Conservation (phyloP, 495 filamentous ascomycete genomes). For the Annulohypoxylon bovei region DNA sequence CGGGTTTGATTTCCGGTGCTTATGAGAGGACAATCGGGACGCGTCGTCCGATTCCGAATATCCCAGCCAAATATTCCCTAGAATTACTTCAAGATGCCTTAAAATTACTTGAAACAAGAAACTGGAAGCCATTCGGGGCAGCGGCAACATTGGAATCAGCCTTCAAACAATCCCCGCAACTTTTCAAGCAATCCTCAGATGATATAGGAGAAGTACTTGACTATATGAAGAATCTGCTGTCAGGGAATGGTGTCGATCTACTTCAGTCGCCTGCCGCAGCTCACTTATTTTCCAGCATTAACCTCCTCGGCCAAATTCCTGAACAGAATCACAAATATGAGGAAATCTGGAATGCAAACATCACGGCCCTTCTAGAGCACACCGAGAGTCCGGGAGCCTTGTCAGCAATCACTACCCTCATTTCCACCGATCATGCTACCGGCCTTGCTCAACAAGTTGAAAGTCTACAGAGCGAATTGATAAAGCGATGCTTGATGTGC, state of each 20-base stretch:
- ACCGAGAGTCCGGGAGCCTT: conserved; percentile 34
- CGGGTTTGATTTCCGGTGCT: conserved; percentile 56
- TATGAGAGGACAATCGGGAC: conserved; percentile 36
- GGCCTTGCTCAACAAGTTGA: conserved; percentile 39
- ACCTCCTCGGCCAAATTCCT: conserved; percentile 48
- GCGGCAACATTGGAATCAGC: conserved; percentile 68
- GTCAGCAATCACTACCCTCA: conserved; percentile 49
- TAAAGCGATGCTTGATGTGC: conserved; percentile 47
- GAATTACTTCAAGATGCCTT: conserved; percentile 48
- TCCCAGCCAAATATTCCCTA: conserved; percentile 36
- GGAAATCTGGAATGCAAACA: conserved; percentile 50
- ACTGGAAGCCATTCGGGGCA: conserved; percentile 86
- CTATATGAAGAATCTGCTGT: conserved; percentile 16
- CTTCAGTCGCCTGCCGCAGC: conserved; percentile 47
- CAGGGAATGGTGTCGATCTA: conserved; percentile 35
- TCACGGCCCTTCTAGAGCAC: conserved; percentile 44
- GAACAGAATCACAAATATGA: conserved; percentile 43
- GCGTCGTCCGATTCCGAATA: conserved; percentile 44
- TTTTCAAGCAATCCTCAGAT: conserved; percentile 37
- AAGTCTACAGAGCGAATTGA: conserved; percentile 54
- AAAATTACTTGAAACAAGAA: conserved; percentile 58
- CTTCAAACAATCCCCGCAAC: conserved; percentile 44
- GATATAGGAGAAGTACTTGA: conserved; percentile 22
- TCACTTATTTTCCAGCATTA: conserved; percentile 53
- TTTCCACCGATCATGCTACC: conserved; percentile 49